Percentiles rank a stretch among this genome's conserved stretches.
Evolutionary conservation across 2,329 filamentous ascomycete genomes (phyloP).

Genomic region (Pseudogymnoascus sp.): DNA sequence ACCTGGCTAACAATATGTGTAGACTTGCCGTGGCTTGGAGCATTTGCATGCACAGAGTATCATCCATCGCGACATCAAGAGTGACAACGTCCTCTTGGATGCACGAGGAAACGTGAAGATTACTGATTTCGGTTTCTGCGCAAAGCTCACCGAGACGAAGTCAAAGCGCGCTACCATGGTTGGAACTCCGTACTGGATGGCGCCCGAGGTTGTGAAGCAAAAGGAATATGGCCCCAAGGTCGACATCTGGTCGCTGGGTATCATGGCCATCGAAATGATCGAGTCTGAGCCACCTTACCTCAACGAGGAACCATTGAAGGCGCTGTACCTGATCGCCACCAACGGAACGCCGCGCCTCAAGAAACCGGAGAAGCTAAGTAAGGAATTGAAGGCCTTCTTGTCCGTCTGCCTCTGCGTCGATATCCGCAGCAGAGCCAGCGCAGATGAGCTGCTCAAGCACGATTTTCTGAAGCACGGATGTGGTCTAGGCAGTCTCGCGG

Average conservation of each 20-base stretch:
- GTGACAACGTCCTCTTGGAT: slow-evolving; percentile 93
- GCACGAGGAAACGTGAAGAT: slow-evolving; percentile 96
- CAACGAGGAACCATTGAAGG: slow-evolving; percentile 96
- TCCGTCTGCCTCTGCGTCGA: slow-evolving; percentile 95
- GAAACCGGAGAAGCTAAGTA: slow-evolving; percentile 96
- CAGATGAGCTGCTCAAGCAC: slow-evolving; percentile 79
- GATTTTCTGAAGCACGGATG: slow-evolving; percentile 94
- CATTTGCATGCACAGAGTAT: slow-evolving; percentile 95
- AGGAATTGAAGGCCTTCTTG: slow-evolving; percentile 95
- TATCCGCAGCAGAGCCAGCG: slow-evolving; percentile 87
- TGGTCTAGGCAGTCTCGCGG: slow-evolving; percentile 70
- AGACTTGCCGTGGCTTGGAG: slow-evolving; percentile 93
- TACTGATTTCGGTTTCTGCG: slow-evolving; percentile 98
- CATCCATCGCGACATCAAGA: slow-evolving; percentile 99
- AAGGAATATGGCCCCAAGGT: slow-evolving; percentile 98
- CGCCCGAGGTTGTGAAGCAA: slow-evolving; percentile 97
- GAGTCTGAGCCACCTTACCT: slow-evolving; percentile 96
- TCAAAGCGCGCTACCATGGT: slow-evolving; percentile 99
- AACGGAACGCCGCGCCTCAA: slow-evolving; percentile 95
- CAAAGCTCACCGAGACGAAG: slow-evolving; percentile 94
- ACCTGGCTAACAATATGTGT: slow-evolving; percentile 19
- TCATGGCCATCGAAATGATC: slow-evolving; percentile 99
- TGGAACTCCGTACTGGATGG: slow-evolving; percentile 99
- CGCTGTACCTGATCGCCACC: slow-evolving; percentile 92
- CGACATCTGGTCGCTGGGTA: slow-evolving; percentile 97